Evolutionary conservation across 768 basidiomycete species (phyloP).

Genomic region (Kwoniella sp.): DNA sequence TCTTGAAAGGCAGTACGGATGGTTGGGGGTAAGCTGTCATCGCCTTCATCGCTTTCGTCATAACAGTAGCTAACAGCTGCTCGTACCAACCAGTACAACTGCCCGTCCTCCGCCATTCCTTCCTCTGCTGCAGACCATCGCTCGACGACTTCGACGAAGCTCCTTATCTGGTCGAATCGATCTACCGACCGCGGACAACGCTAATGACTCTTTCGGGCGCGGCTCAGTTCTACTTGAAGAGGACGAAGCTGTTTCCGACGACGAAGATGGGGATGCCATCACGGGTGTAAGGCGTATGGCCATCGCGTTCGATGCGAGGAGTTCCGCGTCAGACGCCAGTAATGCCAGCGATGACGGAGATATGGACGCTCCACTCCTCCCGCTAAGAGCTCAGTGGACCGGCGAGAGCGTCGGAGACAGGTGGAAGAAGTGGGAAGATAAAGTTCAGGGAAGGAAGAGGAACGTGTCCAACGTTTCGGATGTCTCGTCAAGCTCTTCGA

Average conservation of each 20-base stretch:
- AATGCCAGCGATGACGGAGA: constrained; percentile 32
- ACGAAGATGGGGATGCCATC: constrained; percentile 17
- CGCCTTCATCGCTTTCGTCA: background rate
- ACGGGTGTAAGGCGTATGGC: constrained; percentile 44
- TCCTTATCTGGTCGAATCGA: constrained; percentile 35
- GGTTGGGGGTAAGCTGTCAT: constrained; percentile 38
- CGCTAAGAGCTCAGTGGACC: constrained; percentile 33
- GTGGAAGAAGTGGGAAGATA: constrained; percentile 32
- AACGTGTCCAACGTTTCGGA: constrained; percentile 16
- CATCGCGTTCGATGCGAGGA: constrained; percentile 32
- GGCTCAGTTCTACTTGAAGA: constrained; percentile 42
- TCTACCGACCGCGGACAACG: constrained; percentile 10
- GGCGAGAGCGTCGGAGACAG: constrained; percentile 34
- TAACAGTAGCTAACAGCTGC: background rate
- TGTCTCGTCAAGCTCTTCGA: constrained; percentile 5
- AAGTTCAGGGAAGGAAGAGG: constrained; percentile 11
- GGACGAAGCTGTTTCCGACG: constrained; percentile 28
- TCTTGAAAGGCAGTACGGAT: constrained; percentile 38
- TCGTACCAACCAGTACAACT: constrained; percentile 2
- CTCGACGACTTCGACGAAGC: constrained; percentile 39
- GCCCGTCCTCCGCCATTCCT: constrained; percentile 47
- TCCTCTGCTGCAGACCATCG: constrained; percentile 40
- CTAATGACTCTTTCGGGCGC: constrained; percentile 16
- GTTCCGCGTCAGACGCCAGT: constrained; percentile 30
- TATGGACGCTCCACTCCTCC: background rate